Base-by-base conservation (phyloP, 352 stramenopile species). In the Globisporangium heterothallicum region DNA sequence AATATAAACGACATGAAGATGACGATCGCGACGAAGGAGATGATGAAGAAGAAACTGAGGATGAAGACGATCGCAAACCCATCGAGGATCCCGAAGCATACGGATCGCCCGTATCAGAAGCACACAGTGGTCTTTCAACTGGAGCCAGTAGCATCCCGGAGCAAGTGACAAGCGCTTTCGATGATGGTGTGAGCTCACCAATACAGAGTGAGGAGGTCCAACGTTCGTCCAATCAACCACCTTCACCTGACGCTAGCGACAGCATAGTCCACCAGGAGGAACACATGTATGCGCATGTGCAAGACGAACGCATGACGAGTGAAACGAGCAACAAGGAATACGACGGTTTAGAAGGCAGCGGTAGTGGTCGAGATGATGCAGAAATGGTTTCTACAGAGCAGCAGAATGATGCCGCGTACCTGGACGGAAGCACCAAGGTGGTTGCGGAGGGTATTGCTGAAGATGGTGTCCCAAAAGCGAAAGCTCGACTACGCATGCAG, bases 1-100 rank as follows among this genome's bases (percentile, higher is more conserved):
- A 80, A 44, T 80, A 77, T 50, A 76, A 74, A 40, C 14, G 50
- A 34, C 48, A 64, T 16, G 32, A 51, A 7, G 56, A 65, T 2
- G 60, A 72, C 12, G 38, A 59, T 25, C 45, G 61, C 0, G 53
- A 62, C 12, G 59, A 63, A 8, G 25, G 29, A 21, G 59, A 72
- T 3, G 18, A 45, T 2, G 45, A 50, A 9, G 14, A 34, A 7
- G 47, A 40, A n/a, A 42, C 58, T 19, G 56, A 62, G 34, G 21
- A 42, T 22, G 50, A 61, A 54, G 26, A 38, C 6, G 32, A 38
- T n/a, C n/a, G 32, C 10, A 22, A 52, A 26, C 18, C 43, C 10
- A 38, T 8, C 3, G 34, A 30, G 9, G 26, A 30, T 10, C 34
- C 41, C 4, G 27, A 14, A 21, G 30, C 24, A 9, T 14, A 48